Evolutionary conservation across 345 rosid genomes (phyloP), one percentile per base, ranked within the genome.

Genomic region (Aethionema arabicum): DNA sequence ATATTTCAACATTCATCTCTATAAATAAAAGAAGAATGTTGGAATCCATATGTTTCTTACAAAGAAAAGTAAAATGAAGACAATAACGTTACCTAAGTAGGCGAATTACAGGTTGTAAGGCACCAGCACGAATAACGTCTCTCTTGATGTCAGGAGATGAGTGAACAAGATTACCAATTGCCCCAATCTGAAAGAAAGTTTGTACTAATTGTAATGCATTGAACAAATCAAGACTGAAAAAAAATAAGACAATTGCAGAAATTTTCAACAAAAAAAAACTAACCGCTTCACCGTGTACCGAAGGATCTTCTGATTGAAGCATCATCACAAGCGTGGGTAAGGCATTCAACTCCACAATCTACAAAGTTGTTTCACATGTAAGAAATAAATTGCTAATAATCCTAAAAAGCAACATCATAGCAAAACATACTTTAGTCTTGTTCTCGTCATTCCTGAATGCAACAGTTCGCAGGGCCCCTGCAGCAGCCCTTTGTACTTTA

Each of bases 401-500:
- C 10, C 5, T 14, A 33, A 36, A 55, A 6, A 40, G 9, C 32
- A 59, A 4, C 5, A 41, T 4, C 6, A 27, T n/a, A 37, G 35
- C 56, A 56, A 29, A 51, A 48, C 56, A 33, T 48, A 85, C 97
- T 87, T 68, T 81, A 60, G 46, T 80, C 72, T 82, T 82, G 63
- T 87, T 87, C 58, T 87, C 92, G 31, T 87, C 84, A 59, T 87
- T 87, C 73, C 81, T 78, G 56, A 81, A 90, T 30, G 92, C 85
- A 70, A 90, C 80, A 27, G 90, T 77, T 38, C 85, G 70, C 66
- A 90, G 61, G 42, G 90, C 88, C 66, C 82, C 88, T n/a, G 90
- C 97, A 59, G 88, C 88, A 54, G 95, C 88, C 56, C 84, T 81
- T 67, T 82, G 97, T 16, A 90, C 92, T 74, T 85, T 82, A 2